Base-by-base conservation (phyloP, 805 yeast species). In the Wickerhamiella parazyma region DNA sequence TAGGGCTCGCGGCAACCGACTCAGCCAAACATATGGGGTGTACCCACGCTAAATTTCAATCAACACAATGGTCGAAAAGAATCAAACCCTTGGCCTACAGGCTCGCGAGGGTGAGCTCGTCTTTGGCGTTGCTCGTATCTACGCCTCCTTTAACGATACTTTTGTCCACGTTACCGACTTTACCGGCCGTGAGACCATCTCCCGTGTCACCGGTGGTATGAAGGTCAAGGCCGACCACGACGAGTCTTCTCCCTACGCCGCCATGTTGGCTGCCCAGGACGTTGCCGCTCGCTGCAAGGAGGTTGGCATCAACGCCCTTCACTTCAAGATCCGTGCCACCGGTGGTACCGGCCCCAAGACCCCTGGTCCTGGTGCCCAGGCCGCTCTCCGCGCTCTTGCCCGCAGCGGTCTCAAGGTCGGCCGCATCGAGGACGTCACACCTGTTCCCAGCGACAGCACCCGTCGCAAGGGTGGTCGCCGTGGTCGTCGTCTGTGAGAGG, bases 401-500 rank as follows among this genome's bases (percentile, higher is more conserved):
- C 87, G 99, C 80, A 86, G 97, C 59, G 99, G 99, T 70, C 78
- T 91, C 73, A 87, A 94, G 80, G 91, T 91, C 60, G 99, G 99
- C 65, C 86, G 99, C 75, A 91, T 91, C 63, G 99, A 93, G 78
- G 99, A 91, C 72, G 98, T 91, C 60, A 91, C 99, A 61, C 98
- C 98, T 72, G 87, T 91, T 64, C 99, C 99, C 72, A 91, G 98
- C 61, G 99, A 91, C 74, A 87, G 97, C 65, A 93, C 98, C 72
- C 91, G 99, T 82, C 84, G 89, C 85, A 93, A 91, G 94, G 98
- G 98, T 85, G 99, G 99, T 84, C 91, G 98, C 79, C 87, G 99
- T 80, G 99, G 99, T 89, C 89, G 98, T 81, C 86, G 99, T 83
- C 81, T 87, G 74, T 84, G 57, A 57, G 38, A 42, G 47, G 42